Evolutionary conservation across 2,329 filamentous ascomycete genomes (phyloP).

Genomic region (Tetracladium maxilliforme): DNA sequence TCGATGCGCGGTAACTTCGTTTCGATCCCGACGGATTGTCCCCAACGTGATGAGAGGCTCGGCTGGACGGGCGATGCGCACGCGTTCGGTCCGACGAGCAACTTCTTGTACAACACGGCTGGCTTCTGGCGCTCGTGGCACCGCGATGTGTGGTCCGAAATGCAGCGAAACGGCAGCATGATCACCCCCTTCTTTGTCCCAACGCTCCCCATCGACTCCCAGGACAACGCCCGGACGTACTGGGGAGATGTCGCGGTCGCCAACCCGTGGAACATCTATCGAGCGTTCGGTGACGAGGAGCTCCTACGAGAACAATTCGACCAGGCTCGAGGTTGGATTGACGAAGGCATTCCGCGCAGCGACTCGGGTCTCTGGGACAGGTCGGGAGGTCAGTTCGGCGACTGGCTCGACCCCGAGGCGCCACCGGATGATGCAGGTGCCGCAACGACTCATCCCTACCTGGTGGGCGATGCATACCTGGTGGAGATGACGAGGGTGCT

Average conservation of each 20-base stretch:
- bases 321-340: conserved; percentile 24
- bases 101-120: conserved; percentile 23
- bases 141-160: conserved; percentile 19
- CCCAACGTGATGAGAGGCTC: conserved; percentile 29
- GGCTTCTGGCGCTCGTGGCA: conserved; percentile 23
- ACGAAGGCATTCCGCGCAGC: conserved; percentile 17
- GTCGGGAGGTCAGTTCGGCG: conserved; percentile 21
- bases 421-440: conserved; percentile 21
- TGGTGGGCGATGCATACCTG: conserved; percentile 31
- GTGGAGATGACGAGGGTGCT: conserved; percentile 24
- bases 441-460: conserved; percentile 21
- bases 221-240: conserved; percentile 9
- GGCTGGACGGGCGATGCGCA: conserved; percentile 32
- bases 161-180: conserved; percentile 10
- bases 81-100: conserved; percentile 25
- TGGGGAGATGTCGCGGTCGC: conserved; percentile 28
- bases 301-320: conserved; percentile 21
- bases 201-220: conserved; percentile 6
- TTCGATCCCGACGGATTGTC: conserved; percentile 29
- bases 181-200: conserved; percentile 8
- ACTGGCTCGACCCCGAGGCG: conserved; percentile 32
- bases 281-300: conserved; percentile 18
- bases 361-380: conserved; percentile 23
- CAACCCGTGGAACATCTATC: conserved; percentile 24
- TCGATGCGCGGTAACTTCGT: conserved; percentile 30